Percentiles rank a stretch among this genome's conserved stretches.
Conservation (phyloP, 768 basidiomycete species). For the Trametes gibbosa region DNA sequence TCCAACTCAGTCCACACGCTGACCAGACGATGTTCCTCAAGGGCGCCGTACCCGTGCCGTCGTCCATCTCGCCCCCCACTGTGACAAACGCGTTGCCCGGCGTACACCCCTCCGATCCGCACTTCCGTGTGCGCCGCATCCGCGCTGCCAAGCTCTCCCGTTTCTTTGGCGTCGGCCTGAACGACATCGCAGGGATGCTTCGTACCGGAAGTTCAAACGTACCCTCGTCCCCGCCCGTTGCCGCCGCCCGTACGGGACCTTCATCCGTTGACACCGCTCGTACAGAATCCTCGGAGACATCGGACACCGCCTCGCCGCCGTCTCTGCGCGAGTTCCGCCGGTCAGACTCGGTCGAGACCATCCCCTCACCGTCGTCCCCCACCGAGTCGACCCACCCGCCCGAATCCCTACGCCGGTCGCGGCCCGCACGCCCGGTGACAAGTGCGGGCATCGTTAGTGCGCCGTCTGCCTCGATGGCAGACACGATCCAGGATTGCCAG, state of each 20-base stretch:
- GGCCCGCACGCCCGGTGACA: conserved; percentile 2
- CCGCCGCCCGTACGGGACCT: too few relatives aligned
- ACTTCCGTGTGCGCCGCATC: conserved; percentile 36
- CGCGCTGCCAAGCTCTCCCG: conserved; percentile 54
- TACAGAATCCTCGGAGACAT: neutral
- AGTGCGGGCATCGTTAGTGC: conserved; percentile 1
- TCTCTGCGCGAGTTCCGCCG: conserved; percentile 1
- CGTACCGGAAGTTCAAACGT: conserved; percentile 15
- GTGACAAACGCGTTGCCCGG: too few relatives aligned
- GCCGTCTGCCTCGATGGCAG: neutral
- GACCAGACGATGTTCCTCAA: conserved; percentile 9
- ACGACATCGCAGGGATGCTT: conserved; percentile 38
- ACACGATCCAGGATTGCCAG: neutral
- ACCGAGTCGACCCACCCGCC: conserved; percentile 15
- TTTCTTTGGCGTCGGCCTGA: conserved; percentile 55
- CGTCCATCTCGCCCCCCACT: conserved; percentile 1
- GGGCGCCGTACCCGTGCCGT: conserved; percentile 3
- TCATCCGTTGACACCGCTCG: too few relatives aligned
- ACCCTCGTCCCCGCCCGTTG: conserved; percentile 9
- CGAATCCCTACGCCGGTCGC: neutral
- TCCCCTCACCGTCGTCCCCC: neutral
- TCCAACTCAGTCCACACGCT: conserved; percentile 10
- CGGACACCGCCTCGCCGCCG: neutral
- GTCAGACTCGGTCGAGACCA: conserved; percentile 37
- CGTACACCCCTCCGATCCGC: conserved; percentile 7